Evolutionary conservation across 352 stramenopile species (phyloP).

Genomic region (Pythium diclinum): DNA sequence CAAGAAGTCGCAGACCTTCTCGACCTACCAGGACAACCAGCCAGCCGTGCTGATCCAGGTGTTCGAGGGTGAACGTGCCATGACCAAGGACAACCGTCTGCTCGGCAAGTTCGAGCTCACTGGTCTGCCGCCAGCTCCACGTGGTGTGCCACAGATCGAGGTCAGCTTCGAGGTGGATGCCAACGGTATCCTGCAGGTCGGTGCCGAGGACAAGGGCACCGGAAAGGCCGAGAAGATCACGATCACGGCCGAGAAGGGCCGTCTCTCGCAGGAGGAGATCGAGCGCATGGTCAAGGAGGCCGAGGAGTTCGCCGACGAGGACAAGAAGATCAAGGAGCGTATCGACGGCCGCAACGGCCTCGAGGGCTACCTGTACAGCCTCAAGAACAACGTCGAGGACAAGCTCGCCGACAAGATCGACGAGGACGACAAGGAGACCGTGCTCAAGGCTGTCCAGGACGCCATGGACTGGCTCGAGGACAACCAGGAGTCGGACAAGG

Average conservation of each 20-base stretch:
- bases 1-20: slow-evolving; percentile 99
- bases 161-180: slow-evolving; percentile 99
- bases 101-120: slow-evolving; percentile 99
- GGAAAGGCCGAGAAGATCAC: slow-evolving; percentile 98
- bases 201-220: slow-evolving; percentile 98
- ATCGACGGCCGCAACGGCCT: slow-evolving; percentile 97
- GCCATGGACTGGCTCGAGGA: slow-evolving; percentile 99
- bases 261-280: slow-evolving; percentile 98
- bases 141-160: slow-evolving; percentile 98
- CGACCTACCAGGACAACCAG: slow-evolving; percentile 99
- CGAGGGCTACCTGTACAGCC: slow-evolving; percentile 96
- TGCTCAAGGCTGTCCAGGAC: slow-evolving; percentile 94
- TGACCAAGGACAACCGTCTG: slow-evolving; percentile 99
- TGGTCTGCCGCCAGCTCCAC: slow-evolving; percentile 95
- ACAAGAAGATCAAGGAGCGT: slow-evolving; percentile 96
- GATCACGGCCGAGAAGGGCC: slow-evolving; percentile 98
- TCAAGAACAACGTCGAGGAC: slow-evolving; percentile 94
- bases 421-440: slow-evolving; percentile 91
- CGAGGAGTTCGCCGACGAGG: slow-evolving; percentile 98
- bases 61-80: slow-evolving; percentile 98
- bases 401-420: slow-evolving; percentile 96
- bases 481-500: slow-evolving; percentile 97
- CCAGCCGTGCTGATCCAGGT: slow-evolving; percentile 88
- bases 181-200: slow-evolving; percentile 99
- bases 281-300: slow-evolving; percentile 98